These are phyloP conservation scores for Gentiana dahurica DNA, from an alignment of 257 asterid genomes.

Conservation along the genomic window DNA sequence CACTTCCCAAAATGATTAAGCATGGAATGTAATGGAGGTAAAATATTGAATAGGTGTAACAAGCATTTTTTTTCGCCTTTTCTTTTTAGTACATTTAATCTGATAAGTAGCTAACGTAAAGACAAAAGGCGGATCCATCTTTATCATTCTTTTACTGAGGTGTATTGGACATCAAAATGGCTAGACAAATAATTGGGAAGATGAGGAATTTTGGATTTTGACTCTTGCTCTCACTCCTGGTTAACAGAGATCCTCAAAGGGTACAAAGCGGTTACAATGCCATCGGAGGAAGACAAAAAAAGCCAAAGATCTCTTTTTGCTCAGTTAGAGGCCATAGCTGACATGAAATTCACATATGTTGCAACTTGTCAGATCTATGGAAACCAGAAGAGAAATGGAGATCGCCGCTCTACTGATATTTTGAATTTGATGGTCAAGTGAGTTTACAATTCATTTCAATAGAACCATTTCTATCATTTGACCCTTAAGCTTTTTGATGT, in stretches of 20 bases:
- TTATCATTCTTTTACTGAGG: neutral
- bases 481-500: slow-evolving; percentile 4
- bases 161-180: neutral
- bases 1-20: too few relatives aligned
- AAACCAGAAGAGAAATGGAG: slow-evolving; percentile 90
- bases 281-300: slow-evolving; percentile 75
- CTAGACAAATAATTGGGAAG: neutral
- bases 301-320: slow-evolving; percentile 89
- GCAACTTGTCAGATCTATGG: slow-evolving; percentile 99
- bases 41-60: too few relatives aligned
- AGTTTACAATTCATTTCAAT: slow-evolving; percentile 20
- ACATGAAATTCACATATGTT: slow-evolving; percentile 93
- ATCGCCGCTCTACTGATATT: slow-evolving; percentile 97
- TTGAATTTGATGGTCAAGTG: slow-evolving; percentile 97
- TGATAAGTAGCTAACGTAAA: too few relatives aligned
- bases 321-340: slow-evolving; percentile 92
- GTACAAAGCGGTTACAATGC: slow-evolving; percentile 53
- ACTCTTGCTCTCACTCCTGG: slow-evolving; percentile 6
- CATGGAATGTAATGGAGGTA: too few relatives aligned
- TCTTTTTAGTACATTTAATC: neutral
- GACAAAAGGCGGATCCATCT: too few relatives aligned
- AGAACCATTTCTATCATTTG: neutral
- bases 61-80: too few relatives aligned
- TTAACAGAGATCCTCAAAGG: slow-evolving; percentile 83
- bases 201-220: slow-evolving; percentile 4